Evolutionary conservation across 2,329 filamentous ascomycete genomes (phyloP).

Genomic region (Talaromyces albobiverticillius): DNA sequence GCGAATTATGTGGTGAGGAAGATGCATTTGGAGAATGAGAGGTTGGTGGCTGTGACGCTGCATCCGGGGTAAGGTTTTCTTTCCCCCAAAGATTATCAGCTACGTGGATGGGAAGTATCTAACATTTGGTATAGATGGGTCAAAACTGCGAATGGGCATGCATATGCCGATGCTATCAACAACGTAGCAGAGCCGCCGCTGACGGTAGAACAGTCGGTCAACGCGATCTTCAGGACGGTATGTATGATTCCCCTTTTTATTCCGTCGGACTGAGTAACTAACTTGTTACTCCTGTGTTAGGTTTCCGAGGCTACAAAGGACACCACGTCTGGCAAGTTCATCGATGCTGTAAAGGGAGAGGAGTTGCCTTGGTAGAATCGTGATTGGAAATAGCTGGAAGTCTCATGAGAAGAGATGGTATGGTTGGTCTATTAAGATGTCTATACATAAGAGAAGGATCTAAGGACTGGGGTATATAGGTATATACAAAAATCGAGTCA

Average conservation of each 20-base stretch:
- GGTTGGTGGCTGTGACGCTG: slow-evolving; percentile 4
- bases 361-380: slow-evolving; percentile 11
- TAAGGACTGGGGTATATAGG: background rate
- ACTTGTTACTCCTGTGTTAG: slow-evolving; percentile 1
- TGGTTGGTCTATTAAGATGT: background rate
- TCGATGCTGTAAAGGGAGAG: slow-evolving; percentile 3
- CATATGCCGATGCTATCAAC: slow-evolving; percentile 13
- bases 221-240: slow-evolving; percentile 3
- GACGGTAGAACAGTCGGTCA: slow-evolving; percentile 8
- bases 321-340: slow-evolving; percentile 11
- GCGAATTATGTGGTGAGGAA: slow-evolving; percentile 12
- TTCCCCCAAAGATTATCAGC: background rate
- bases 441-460: background rate
- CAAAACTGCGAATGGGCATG: slow-evolving; percentile 13
- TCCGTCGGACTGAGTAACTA: background rate
- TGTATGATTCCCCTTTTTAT: background rate
- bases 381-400: background rate
- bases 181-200: slow-evolving; percentile 6
- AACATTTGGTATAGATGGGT: slow-evolving; percentile 7
- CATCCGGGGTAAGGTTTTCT: slow-evolving; percentile 8
- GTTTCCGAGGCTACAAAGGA: slow-evolving; percentile 2
- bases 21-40: slow-evolving; percentile 11
- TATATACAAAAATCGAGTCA: background rate
- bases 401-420: background rate
- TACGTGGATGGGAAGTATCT: background rate